These are phyloP conservation scores for Ophiosphaerella narmari DNA, from an alignment of 2,329 filamentous ascomycete genomes.

Conservation along the genomic window DNA sequence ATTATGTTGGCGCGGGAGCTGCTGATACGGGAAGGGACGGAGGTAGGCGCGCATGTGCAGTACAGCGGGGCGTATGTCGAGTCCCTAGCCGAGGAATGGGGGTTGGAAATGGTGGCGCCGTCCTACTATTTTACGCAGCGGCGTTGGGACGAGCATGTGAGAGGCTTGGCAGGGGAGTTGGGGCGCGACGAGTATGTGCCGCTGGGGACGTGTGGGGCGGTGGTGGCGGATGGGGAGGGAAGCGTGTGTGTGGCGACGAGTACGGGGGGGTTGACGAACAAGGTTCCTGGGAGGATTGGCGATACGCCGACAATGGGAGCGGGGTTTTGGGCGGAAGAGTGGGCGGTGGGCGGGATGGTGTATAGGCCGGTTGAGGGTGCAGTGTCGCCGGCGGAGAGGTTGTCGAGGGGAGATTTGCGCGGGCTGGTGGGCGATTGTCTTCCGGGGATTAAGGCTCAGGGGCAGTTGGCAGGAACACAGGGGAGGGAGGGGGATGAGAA, in stretches of 20 bases:
- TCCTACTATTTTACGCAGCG: conserved; percentile 79
- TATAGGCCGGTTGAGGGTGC: conserved; percentile 19
- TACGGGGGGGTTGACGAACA: conserved; percentile 84
- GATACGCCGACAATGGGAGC: conserved; percentile 84
- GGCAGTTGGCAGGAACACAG: not conserved
- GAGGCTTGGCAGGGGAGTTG: conserved; percentile 62
- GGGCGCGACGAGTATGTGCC: conserved; percentile 70
- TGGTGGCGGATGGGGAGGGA: conserved; percentile 77
- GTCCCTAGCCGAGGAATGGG: conserved; percentile 68
- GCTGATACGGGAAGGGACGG: conserved; percentile 65
- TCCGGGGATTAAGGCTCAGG: conserved; percentile 51
- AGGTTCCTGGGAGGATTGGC: conserved; percentile 80
- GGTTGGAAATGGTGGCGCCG: conserved; percentile 69
- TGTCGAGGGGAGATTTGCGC: conserved; percentile 48
- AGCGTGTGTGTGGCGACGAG: conserved; percentile 70
- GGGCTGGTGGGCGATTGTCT: conserved; percentile 65
- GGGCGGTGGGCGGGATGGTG: conserved; percentile 52
- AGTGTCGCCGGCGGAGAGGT: conserved; percentile 25
- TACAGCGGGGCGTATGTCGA: conserved; percentile 72
- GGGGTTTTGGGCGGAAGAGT: conserved; percentile 90
- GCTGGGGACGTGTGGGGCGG: conserved; percentile 83
- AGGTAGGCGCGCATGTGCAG: conserved; percentile 71
- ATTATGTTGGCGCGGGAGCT: conserved; percentile 74
- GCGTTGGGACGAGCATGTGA: conserved; percentile 77
- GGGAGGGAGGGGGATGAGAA: conserved; percentile 2